A percentile compares a stretch with the other conserved stretches of the same genome.
phyloP scores from a whole-genome alignment of 805 yeast species.

The Metschnikowia chrysomelidarum region DNA sequence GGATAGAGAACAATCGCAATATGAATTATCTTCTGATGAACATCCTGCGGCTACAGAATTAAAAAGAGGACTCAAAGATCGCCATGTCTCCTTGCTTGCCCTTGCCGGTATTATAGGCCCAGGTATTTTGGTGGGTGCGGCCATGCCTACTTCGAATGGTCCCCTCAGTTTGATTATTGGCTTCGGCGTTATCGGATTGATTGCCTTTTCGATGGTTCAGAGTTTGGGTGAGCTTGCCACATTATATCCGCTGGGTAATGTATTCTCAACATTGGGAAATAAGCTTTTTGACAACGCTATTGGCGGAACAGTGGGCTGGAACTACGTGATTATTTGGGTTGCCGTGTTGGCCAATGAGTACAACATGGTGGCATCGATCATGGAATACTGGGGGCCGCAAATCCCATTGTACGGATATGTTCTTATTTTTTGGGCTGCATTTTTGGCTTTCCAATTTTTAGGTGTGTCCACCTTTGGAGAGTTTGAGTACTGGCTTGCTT shows the following conservation, averaged over 20 bases:
- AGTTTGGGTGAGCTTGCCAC: slow-evolving; percentile 57
- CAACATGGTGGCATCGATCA: slow-evolving; percentile 49
- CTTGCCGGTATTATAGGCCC: slow-evolving; percentile 62
- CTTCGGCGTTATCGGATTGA: slow-evolving; percentile 50
- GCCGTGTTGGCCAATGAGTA: slow-evolving; percentile 56
- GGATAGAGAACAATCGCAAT: slow-evolving; percentile 6
- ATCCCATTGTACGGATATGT: slow-evolving; percentile 57
- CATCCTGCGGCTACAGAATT: slow-evolving; percentile 24
- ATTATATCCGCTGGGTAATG: slow-evolving; percentile 48
- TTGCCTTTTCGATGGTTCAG: slow-evolving; percentile 55
- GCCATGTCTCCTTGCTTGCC: slow-evolving; percentile 51
- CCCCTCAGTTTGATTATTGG: slow-evolving; percentile 55
- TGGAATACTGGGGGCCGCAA: slow-evolving; percentile 49
- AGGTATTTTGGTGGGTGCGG: slow-evolving; percentile 54
- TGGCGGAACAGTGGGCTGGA: slow-evolving; percentile 56
- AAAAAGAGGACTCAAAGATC: slow-evolving; percentile 47
- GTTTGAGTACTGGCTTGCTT: slow-evolving; percentile 52
- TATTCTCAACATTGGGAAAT: slow-evolving; percentile 52
- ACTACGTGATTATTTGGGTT: slow-evolving; percentile 54
- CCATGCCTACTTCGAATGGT: slow-evolving; percentile 46
- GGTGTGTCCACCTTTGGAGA: slow-evolving; percentile 58
- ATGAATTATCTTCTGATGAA: slow-evolving; percentile 10
- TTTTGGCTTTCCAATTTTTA: slow-evolving; percentile 48
- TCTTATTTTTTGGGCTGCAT: slow-evolving; percentile 50
- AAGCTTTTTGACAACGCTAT: slow-evolving; percentile 52